Base-by-base conservation (phyloP, 2,329 filamentous ascomycete genomes). In the Aspergillus ustus region DNA sequence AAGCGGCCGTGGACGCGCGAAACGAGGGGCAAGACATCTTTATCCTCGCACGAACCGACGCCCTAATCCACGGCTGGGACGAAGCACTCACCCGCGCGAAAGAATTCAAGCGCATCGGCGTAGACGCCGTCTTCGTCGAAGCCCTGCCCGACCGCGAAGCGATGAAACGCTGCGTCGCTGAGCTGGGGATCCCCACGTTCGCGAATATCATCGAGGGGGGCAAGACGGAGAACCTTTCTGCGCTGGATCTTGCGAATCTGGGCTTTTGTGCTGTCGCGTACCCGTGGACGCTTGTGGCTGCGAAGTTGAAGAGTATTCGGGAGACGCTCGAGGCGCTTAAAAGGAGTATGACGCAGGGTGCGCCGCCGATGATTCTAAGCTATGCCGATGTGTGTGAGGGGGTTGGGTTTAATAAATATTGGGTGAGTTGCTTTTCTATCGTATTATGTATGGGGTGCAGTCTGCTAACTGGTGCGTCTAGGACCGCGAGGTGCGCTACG, bases 1-100 rank as follows among this genome's bases (percentile, higher is more conserved):
- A 80, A 63, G 82, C 81, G 2, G 81, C 81, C 1, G 74, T 73
- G 4, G 81, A 83, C 57, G 80, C 81, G 2, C 72, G 81, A n/a
- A 75, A 82, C 52, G 73, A 81, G 62, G 80, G 80, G 1, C 67
- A 70, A 8, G 81, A 82, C 60, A 82, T 83, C 40, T 81, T 79
- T 57, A 73, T 83, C 37, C 68, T 83, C 4, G 80, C 79, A 0
- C 74, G 81, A 5, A 83, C 81, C 0, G 81, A 83, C 59, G 69
- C 76, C 4, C 67, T 72, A 22, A 71, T 73, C 29, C 66, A 69
- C 34, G 67, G 79, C 2, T 82, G 76, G 69, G 80, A 82, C 4
- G 81, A 83, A 63, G 80, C 80, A 1, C 70, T 82, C n/a, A 63
- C 73, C 0, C 70, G 81, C 3, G 80, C 76, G 0, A 69, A 75